These are phyloP conservation scores for Alternaria arborescens DNA, from an alignment of 2,329 filamentous ascomycete species.

Conservation along the genomic window DNA sequence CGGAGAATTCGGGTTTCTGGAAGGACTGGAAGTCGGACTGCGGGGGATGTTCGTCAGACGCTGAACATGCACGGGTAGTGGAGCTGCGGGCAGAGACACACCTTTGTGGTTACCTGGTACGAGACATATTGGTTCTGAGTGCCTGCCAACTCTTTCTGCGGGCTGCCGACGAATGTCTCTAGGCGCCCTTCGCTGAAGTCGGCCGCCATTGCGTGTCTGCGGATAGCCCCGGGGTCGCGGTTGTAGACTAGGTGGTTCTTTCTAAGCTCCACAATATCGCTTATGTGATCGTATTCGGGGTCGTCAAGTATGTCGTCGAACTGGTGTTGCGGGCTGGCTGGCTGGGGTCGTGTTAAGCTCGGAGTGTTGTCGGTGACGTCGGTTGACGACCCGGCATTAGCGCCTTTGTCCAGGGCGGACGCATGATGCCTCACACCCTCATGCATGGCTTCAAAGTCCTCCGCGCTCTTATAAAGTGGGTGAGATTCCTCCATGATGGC, in stretches of 20 bases:
- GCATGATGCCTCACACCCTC: constrained; percentile 9
- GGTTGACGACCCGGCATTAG: constrained; percentile 11
- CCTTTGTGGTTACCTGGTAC: constrained; percentile 90
- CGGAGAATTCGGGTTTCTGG: constrained; percentile 77
- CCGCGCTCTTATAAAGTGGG: neutral
- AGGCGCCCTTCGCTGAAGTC: constrained; percentile 70
- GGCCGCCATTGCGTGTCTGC: constrained; percentile 40
- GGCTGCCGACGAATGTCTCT: constrained; percentile 82
- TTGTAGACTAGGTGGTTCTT: constrained; percentile 9
- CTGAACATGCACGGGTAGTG: neutral
- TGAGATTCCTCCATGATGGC: neutral
- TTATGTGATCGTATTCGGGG: constrained; percentile 25
- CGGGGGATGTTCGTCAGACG: constrained; percentile 5
- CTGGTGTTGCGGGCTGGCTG: constrained; percentile 4
- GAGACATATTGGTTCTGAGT: constrained; percentile 97
- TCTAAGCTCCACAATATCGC: constrained; percentile 20
- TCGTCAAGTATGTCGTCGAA: constrained; percentile 22
- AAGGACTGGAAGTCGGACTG: constrained; percentile 96
- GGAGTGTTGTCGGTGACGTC: constrained; percentile 28
- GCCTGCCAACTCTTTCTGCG: constrained; percentile 94
- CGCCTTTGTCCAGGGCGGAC: constrained; percentile 10
- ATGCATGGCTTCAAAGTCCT: constrained; percentile 15
- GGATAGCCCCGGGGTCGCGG: constrained; percentile 17
- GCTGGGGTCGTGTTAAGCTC: constrained; percentile 14
- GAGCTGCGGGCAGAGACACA: constrained; percentile 51